Evolutionary conservation across 2,329 filamentous ascomycete genomes (phyloP).

Genomic region (Diplocarpon mali): DNA sequence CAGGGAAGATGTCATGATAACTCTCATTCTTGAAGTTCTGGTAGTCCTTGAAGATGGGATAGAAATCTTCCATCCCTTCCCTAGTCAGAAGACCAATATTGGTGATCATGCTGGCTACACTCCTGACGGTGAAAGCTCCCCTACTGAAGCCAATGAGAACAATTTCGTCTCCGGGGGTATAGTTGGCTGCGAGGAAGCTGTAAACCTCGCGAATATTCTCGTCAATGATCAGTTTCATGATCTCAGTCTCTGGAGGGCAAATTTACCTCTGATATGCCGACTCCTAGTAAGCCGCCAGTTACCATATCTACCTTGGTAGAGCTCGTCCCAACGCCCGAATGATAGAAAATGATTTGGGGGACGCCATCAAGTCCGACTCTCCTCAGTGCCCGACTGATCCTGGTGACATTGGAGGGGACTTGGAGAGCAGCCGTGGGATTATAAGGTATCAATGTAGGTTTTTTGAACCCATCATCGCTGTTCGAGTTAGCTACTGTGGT

Average conservation of each 20-base stretch:
- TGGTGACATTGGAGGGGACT: slow-evolving; percentile 48
- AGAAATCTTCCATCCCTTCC: slow-evolving; percentile 33
- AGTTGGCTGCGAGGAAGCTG: slow-evolving; percentile 32
- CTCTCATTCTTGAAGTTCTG: slow-evolving; percentile 25
- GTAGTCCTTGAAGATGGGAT: slow-evolving; percentile 30
- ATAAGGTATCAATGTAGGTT: slow-evolving; percentile 34
- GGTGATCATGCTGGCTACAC: slow-evolving; percentile 27
- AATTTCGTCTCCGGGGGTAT: slow-evolving; percentile 33
- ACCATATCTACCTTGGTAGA: slow-evolving; percentile 38
- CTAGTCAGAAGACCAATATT: slow-evolving; percentile 30
- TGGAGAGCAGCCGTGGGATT: slow-evolving; percentile 50
- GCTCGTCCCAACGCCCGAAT: slow-evolving; percentile 48
- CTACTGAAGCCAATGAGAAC: slow-evolving; percentile 32
- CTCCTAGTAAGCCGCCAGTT: slow-evolving; percentile 43
- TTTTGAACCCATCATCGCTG: slow-evolving; percentile 24
- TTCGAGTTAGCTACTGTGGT: slow-evolving; percentile 2
- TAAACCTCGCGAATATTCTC: slow-evolving; percentile 40
- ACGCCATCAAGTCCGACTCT: slow-evolving; percentile 36
- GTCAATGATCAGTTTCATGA: slow-evolving; percentile 21
- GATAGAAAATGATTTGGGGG: slow-evolving; percentile 49
- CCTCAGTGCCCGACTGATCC: slow-evolving; percentile 46
- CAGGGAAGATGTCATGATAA: slow-evolving; percentile 28
- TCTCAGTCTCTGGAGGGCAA: not conserved
- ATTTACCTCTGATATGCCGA: slow-evolving; percentile 33
- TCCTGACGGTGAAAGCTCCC: slow-evolving; percentile 33